Evolutionary conservation across 176 grass and related monocot genomes (phyloP).

Genomic region (Poa pratensis): DNA sequence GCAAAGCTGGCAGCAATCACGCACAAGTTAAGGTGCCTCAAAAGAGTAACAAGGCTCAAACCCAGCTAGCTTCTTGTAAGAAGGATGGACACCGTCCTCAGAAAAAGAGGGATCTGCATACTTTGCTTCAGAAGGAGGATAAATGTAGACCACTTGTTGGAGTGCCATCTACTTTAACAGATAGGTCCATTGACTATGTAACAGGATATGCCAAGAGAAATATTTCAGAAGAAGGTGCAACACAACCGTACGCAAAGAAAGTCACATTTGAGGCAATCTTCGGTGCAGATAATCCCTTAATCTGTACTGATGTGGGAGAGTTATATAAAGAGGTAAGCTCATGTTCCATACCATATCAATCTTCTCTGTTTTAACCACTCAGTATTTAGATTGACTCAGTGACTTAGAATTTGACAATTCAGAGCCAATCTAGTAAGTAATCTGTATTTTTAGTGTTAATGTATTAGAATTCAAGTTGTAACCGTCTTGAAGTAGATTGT

Average conservation of each 20-base stretch:
- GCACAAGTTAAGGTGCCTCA: conserved; percentile 33
- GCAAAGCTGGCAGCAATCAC: conserved; percentile 31
- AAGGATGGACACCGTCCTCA: conserved; percentile 14
- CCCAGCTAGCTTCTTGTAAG: conserved; percentile 14
- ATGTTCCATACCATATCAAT: background rate
- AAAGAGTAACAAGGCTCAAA: conserved; percentile 32
- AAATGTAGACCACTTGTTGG: background rate
- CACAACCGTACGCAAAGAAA: conserved; percentile 14
- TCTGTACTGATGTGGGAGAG: conserved; percentile 10
- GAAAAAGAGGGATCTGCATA: conserved; percentile 35
- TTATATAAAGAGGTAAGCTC: conserved; percentile 49
- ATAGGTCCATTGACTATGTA: conserved; percentile 16
- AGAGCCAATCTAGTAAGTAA: background rate
- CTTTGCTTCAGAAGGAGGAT: conserved; percentile 40
- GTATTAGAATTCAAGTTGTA: conserved; percentile 23
- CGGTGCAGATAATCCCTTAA: conserved; percentile 26
- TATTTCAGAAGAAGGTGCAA: background rate
- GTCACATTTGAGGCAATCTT: conserved; percentile 41
- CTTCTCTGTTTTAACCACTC: conserved; percentile 5
- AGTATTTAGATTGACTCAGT: background rate
- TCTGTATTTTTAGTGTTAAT: background rate
- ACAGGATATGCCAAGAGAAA: conserved; percentile 3
- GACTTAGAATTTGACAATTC: conserved; percentile 10
- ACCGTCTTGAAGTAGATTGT: conserved; percentile 29
- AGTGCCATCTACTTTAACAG: background rate